Base-by-base conservation (phyloP, 2,329 filamentous ascomycete genomes). In the Corniculantispora saksenae region DNA sequence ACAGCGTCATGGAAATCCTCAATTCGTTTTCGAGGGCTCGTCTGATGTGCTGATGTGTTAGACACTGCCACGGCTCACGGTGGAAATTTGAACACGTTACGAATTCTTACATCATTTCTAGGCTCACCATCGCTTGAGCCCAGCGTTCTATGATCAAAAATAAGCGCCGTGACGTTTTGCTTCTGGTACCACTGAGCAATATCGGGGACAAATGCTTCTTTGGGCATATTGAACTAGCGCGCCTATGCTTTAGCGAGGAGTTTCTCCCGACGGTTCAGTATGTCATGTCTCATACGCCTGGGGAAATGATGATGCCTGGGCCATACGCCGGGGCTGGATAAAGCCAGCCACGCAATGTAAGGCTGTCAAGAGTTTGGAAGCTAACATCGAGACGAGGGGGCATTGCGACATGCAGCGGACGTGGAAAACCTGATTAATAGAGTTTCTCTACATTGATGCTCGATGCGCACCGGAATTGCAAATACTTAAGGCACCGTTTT, bases 21-120 rank as follows among this genome's bases (percentile, higher is more conserved):
- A 17, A 54, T 54, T 7, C 51, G 51, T 21, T 21, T 53, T 8
- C 12, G 48, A 15, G 21, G 12, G 23, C 21, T 21, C 5, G 13
- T 53, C 48, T 53, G 25, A n/a, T 21, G 21, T 7, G 48, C 15
- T 13, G 12, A 7, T 9, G 8, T 15, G 48, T 53, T 15, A 25
- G 21, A 25, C 48, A 25, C n/a, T n/a, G n/a, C n/a, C n/a, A n/a
- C n/a, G n/a, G n/a, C n/a, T n/a, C n/a, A n/a, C n/a, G n/a, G n/a
- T n/a, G n/a, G n/a, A n/a, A n/a, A n/a, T n/a, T n/a, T n/a, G n/a
- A n/a, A n/a, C n/a, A n/a, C n/a, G n/a, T n/a, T n/a, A n/a, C n/a
- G n/a, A n/a, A n/a, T n/a, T n/a, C 51, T 54, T 32, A 54, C 51
- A 54, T 54, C 51, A 54, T 54, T 13, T 54, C 51, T 29, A n/a